Evolutionary conservation across 495 filamentous ascomycete species (phyloP).

Genomic region (Beverwykella pulmonaria): DNA sequence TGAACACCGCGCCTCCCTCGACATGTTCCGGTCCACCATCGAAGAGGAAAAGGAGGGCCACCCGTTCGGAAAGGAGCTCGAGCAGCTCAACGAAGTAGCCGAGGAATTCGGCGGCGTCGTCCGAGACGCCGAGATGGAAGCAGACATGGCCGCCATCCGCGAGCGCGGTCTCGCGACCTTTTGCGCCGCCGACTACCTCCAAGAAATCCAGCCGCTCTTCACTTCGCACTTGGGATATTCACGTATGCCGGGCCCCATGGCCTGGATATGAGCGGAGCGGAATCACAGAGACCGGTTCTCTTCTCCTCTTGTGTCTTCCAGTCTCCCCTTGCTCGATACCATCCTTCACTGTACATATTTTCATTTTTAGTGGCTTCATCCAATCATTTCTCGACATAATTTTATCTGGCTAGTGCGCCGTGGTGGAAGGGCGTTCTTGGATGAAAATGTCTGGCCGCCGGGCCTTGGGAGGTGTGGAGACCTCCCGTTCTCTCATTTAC

Average conservation of each 20-base stretch:
- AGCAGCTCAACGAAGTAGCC: slow-evolving; percentile 75
- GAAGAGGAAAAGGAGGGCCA: slow-evolving; percentile 40
- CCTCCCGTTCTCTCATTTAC: slow-evolving; percentile 12
- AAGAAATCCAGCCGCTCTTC: slow-evolving; percentile 75
- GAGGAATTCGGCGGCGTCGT: slow-evolving; percentile 73
- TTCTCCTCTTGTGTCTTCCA: not conserved
- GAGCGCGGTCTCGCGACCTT: slow-evolving; percentile 73
- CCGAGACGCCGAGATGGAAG: slow-evolving; percentile 53
- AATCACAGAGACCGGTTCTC: not conserved
- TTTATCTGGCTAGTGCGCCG: not conserved
- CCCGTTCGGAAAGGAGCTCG: slow-evolving; percentile 74
- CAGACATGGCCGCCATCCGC: slow-evolving; percentile 60
- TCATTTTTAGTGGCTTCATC: not conserved
- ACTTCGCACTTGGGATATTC: slow-evolving; percentile 24
- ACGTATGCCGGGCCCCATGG: slow-evolving; percentile 21
- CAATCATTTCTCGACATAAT: slow-evolving; percentile 14
- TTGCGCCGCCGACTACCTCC: slow-evolving; percentile 77
- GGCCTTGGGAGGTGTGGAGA: not conserved
- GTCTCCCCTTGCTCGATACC: not conserved
- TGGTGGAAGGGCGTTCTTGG: not conserved
- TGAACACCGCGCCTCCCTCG: slow-evolving; percentile 53
- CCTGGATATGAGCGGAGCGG: slow-evolving; percentile 30
- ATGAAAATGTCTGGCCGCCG: slow-evolving; percentile 3
- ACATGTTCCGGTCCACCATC: slow-evolving; percentile 49
- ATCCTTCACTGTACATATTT: slow-evolving; percentile 11